Evolutionary conservation across 495 filamentous ascomycete genomes (phyloP), one percentile per base, ranked within the genome.

Genomic region (Talaromyces borbonicus): DNA sequence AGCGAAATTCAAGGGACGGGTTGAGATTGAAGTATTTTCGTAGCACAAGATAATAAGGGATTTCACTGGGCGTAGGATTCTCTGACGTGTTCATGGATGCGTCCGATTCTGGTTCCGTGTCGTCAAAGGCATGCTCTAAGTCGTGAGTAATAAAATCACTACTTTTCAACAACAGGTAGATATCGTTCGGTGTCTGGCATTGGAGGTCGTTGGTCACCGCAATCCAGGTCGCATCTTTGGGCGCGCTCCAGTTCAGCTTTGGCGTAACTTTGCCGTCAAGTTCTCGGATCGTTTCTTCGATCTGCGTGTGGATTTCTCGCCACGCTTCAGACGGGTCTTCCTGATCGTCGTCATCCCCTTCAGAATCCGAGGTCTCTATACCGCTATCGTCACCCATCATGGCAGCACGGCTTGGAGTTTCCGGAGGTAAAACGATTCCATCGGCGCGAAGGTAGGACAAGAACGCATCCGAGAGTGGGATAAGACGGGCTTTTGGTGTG

Each of bases 201-300:
- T 95, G 86, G 55, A 93, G 79, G 27, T 82, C 90, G 55, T 97
- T 97, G 22, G 85, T 87, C 1, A 86, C 80, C 11, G 76, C 77
- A 65, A 98, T 97, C 80, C 87, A 96, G n/a, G 84, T 85, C 7
- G 92, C 93, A 58, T 99, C 92, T 61, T 96, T 96, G 0, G 92
- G 92, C 3, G 85, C 79, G 23, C 89, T 95, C 92, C 92, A 99
- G 70, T 97, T 95, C 19, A 99, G 70, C 56, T 99, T 99, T 2
- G 93, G 93, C 0, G 79, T 77, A 0, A 89, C 89, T 25, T 78
- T 79, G 48, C 92, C 90, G 25, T 84, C 87, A 0, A 96, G 74
- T 46, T 85, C 79, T 3, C 73, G 55, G 51, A 99, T 95, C 4
- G 79, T 83, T 12, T 71, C 59, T 61, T 81, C 83, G 57, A 99